These are phyloP conservation scores for Lumnitzera littorea DNA, from an alignment of 345 rosid genomes.

Conservation along the genomic window DNA sequence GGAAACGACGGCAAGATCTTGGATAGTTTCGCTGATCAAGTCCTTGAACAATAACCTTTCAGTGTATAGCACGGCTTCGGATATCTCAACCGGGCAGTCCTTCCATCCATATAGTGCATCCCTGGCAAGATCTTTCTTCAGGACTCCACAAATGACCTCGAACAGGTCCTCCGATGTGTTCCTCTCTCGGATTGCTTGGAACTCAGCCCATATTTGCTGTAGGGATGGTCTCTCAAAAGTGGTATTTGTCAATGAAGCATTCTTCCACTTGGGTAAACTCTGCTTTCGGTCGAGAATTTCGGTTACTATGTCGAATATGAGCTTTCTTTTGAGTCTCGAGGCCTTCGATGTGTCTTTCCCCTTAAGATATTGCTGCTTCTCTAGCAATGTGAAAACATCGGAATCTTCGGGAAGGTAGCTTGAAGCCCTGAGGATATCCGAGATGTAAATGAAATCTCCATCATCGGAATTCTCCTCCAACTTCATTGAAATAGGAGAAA, in stretches of 20 bases:
- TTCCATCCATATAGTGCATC: conserved; percentile 56
- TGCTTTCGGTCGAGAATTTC: conserved; percentile 53
- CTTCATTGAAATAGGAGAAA: conserved; percentile 24
- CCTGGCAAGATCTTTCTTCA: conserved; percentile 65
- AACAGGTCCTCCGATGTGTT: conserved; percentile 43
- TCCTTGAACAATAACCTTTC: conserved; percentile 84
- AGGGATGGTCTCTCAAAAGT: conserved; percentile 14
- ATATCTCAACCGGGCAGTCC: conserved; percentile 53
- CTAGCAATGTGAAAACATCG: conserved; percentile 54
- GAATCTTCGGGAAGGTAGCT: conserved; percentile 47
- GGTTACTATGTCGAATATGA: conserved; percentile 52
- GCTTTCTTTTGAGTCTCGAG: conserved; percentile 54
- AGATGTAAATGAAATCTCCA: conserved; percentile 60
- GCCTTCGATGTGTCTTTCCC: conserved; percentile 46
- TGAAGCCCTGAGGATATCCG: conserved; percentile 58
- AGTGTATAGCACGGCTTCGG: conserved; percentile 65
- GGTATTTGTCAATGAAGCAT: conserved; percentile 6
- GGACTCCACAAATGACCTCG: conserved; percentile 59
- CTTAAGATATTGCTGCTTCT: conserved; percentile 58
- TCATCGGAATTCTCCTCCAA: conserved; percentile 33
- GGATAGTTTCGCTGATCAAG: conserved; percentile 72
- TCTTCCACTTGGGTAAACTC: conserved; percentile 54
- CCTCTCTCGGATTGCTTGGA: conserved; percentile 42
- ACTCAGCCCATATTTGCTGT: conserved; percentile 66
- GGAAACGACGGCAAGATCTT: conserved; percentile 41